Percentiles rank a stretch among this genome's conserved stretches.
These are phyloP conservation scores for Rutstroemia sp. DNA, from an alignment of 2,329 filamentous ascomycete species.

Conservation along the genomic window DNA sequence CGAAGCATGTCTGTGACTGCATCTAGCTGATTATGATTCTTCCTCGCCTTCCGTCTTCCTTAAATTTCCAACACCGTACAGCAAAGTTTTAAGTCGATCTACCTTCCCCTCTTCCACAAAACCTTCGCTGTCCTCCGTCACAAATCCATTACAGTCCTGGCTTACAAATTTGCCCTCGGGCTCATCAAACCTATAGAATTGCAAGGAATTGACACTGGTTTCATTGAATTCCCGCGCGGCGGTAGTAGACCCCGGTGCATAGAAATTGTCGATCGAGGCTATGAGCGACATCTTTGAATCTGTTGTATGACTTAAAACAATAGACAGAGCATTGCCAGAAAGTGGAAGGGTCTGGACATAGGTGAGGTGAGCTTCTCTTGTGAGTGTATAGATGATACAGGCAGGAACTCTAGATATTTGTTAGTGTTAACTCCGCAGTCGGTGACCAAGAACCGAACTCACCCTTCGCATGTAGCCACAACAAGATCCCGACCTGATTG, in stretches of 20 bases:
- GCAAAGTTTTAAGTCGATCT: conserved; percentile 33
- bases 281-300: conserved; percentile 30
- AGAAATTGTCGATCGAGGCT: conserved; percentile 47
- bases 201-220: conserved; percentile 8
- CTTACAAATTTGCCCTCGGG: conserved; percentile 1
- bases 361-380: conserved; percentile 40
- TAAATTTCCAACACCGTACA: conserved; percentile 30
- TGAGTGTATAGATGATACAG: conserved; percentile 58
- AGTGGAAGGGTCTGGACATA: conserved; percentile 45
- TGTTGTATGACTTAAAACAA: conserved; percentile 12
- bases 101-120: conserved; percentile 25
- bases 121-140: background rate
- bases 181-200: conserved; percentile 11
- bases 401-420: conserved; percentile 43
- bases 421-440: background rate
- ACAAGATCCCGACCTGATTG: conserved; percentile 34
- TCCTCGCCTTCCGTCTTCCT: conserved; percentile 28
- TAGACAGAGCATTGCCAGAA: conserved; percentile 49
- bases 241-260: conserved; percentile 42
- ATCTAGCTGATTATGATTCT: background rate
- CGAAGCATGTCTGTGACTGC: background rate
- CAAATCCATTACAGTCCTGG: background rate
- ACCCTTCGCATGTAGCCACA: conserved; percentile 52
- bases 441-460: conserved; percentile 24
- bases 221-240: conserved; percentile 21